phyloP scores from a whole-genome alignment of 176 grass and related monocot species.

The Aegilops longissima region DNA sequence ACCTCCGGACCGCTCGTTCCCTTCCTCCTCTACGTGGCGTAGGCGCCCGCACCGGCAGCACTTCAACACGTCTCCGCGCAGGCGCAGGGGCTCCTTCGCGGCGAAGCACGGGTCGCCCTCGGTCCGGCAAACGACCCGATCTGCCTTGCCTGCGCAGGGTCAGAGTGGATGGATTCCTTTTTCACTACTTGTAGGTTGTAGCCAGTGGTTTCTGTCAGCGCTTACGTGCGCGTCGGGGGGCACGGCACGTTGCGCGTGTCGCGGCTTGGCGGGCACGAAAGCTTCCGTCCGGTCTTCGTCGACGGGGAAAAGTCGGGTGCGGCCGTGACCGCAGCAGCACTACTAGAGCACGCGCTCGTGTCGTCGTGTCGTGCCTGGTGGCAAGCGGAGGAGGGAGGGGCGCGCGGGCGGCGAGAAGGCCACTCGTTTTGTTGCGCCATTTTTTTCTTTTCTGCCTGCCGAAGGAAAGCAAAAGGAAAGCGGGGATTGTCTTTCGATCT shows the following conservation, averaged over 20 bases:
- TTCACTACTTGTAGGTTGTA: background rate
- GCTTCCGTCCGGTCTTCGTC: background rate
- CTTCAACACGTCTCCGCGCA: background rate
- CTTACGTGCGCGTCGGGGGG: background rate
- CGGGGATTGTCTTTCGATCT: background rate
- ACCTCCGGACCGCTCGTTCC: background rate
- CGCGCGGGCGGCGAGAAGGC: background rate
- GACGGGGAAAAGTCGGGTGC: background rate
- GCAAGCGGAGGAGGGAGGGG: background rate
- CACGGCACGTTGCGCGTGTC: constrained; percentile 2
- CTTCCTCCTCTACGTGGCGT: background rate
- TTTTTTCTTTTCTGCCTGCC: no score
- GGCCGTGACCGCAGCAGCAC: background rate
- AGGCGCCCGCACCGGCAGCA: background rate
- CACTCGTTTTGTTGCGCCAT: background rate
- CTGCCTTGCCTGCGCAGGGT: no score
- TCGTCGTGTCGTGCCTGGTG: background rate
- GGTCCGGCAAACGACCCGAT: background rate
- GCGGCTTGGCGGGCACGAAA: constrained; percentile 14
- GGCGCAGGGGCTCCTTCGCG: background rate
- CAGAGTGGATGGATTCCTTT: background rate
- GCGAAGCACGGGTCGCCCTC: background rate
- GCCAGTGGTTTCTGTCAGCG: background rate
- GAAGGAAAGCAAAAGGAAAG: no score
- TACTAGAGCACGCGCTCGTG: no score